phyloP scores from a whole-genome alignment of 2,329 filamentous ascomycete genomes.

The Ilyonectria mors-panacis region DNA sequence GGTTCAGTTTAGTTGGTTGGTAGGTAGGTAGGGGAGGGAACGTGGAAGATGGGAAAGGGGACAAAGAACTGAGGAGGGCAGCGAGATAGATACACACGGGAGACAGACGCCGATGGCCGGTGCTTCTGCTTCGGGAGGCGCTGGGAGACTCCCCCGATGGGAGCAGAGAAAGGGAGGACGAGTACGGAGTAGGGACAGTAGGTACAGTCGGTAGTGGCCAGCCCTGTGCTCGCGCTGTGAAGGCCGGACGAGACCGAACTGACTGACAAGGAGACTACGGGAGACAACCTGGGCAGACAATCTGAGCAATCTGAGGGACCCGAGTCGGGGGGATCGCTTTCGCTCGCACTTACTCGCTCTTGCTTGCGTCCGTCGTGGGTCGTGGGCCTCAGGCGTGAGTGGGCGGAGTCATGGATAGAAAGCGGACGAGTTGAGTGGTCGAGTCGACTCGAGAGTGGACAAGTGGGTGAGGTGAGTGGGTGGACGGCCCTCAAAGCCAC shows the following conservation, averaged over 20 bases:
- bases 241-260: neutral
- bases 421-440: slow-evolving; percentile 19
- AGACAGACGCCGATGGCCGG: slow-evolving; percentile 22
- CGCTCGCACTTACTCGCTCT: neutral
- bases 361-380: slow-evolving; percentile 32
- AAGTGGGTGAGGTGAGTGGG: slow-evolving; percentile 27
- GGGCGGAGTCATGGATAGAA: slow-evolving; percentile 32
- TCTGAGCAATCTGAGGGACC: slow-evolving; percentile 11
- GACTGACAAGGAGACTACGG: neutral
- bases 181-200: neutral
- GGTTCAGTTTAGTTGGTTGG: slow-evolving; percentile 19
- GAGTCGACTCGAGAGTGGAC: slow-evolving; percentile 28
- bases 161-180: slow-evolving; percentile 1
- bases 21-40: slow-evolving; percentile 12
- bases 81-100: slow-evolving; percentile 21
- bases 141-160: slow-evolving; percentile 6
- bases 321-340: slow-evolving; percentile 20
- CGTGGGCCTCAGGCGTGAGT: slow-evolving; percentile 23
- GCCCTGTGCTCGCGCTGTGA: slow-evolving; percentile 3
- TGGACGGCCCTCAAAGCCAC: slow-evolving; percentile 25
- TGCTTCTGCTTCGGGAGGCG: slow-evolving; percentile 17
- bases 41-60: slow-evolving; percentile 24
- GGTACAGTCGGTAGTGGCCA: slow-evolving; percentile 1
- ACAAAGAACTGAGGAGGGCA: slow-evolving; percentile 19
- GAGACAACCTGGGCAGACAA: neutral